These are phyloP conservation scores for Opeltia flavorubescens DNA, from an alignment of 495 filamentous ascomycete species.

Conservation along the genomic window DNA sequence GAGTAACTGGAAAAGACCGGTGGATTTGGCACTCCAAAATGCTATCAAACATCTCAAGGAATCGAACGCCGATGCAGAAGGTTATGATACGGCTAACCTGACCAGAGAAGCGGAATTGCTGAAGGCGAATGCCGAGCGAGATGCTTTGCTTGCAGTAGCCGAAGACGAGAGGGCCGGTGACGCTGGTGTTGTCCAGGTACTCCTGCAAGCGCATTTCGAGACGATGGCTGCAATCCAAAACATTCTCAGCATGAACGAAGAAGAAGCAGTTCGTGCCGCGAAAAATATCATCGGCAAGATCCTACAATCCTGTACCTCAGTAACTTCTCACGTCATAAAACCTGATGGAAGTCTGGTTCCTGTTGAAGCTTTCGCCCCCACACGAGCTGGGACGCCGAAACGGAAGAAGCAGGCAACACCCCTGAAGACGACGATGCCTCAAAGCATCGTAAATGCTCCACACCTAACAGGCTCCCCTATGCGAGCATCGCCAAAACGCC, in stretches of 20 bases:
- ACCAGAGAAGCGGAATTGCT: slow-evolving; percentile 71
- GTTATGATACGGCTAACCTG: slow-evolving; percentile 55
- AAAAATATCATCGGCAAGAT: slow-evolving; percentile 67
- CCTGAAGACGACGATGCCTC: slow-evolving; percentile 29
- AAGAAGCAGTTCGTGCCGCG: slow-evolving; percentile 67
- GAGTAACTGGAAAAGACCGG: slow-evolving; percentile 69
- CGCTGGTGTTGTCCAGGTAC: slow-evolving; percentile 58
- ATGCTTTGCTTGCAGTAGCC: slow-evolving; percentile 58
- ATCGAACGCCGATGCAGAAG: slow-evolving; percentile 54
- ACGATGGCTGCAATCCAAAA: slow-evolving; percentile 68
- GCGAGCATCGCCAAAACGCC: slow-evolving; percentile 68
- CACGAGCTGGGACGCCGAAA: slow-evolving; percentile 57
- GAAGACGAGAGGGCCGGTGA: slow-evolving; percentile 78
- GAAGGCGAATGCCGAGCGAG: slow-evolving; percentile 69
- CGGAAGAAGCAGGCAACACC: slow-evolving; percentile 45
- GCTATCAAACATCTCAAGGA: slow-evolving; percentile 64
- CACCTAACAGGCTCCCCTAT: slow-evolving; percentile 34
- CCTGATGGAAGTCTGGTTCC: slow-evolving; percentile 64
- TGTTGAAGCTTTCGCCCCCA: slow-evolving; percentile 50
- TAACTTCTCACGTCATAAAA: slow-evolving; percentile 72
- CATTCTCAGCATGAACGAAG: slow-evolving; percentile 65
- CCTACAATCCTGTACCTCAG: slow-evolving; percentile 55
- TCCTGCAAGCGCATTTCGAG: slow-evolving; percentile 85
- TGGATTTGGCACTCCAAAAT: slow-evolving; percentile 79
- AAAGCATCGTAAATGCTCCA: slow-evolving; percentile 23